These are phyloP conservation scores for Hanseniaspora singularis DNA, from an alignment of 805 yeast species.

Conservation along the genomic window DNA sequence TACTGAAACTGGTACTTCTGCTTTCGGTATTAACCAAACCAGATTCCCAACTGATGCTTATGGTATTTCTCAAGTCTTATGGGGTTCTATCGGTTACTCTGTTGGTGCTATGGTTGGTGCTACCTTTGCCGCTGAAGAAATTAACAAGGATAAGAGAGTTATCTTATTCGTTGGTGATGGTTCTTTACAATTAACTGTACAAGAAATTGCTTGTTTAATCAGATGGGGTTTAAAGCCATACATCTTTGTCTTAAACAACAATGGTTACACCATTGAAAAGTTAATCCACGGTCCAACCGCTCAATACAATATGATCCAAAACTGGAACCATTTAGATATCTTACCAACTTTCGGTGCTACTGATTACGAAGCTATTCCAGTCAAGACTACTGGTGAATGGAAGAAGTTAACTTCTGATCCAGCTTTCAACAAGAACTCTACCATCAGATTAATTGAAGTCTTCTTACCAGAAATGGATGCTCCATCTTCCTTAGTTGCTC, in stretches of 20 bases:
- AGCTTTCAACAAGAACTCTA: conserved; percentile 42
- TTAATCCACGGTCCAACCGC: conserved; percentile 60
- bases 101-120: conserved; percentile 62
- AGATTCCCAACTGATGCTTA: conserved; percentile 49
- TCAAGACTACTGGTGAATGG: conserved; percentile 48
- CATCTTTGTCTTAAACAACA: conserved; percentile 57
- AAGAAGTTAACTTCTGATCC: conserved; percentile 37
- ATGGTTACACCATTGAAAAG: conserved; percentile 66
- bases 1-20: conserved; percentile 66
- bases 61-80: conserved; percentile 62
- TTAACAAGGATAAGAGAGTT: conserved; percentile 50
- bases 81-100: conserved; percentile 67
- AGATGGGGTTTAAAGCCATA: conserved; percentile 58
- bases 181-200: conserved; percentile 61
- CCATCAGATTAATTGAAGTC: conserved; percentile 54
- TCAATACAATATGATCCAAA: conserved; percentile 53
- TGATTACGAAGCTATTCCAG: conserved; percentile 43
- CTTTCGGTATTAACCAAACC: conserved; percentile 57
- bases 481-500: conserved; percentile 51
- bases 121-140: conserved; percentile 52
- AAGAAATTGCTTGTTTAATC: conserved; percentile 58
- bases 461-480: conserved; percentile 63
- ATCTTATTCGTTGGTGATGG: conserved; percentile 65
- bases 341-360: conserved; percentile 34
- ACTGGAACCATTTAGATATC: conserved; percentile 48